Base-by-base conservation (phyloP, 345 rosid species). In the Streptanthus diversifolius region DNA sequence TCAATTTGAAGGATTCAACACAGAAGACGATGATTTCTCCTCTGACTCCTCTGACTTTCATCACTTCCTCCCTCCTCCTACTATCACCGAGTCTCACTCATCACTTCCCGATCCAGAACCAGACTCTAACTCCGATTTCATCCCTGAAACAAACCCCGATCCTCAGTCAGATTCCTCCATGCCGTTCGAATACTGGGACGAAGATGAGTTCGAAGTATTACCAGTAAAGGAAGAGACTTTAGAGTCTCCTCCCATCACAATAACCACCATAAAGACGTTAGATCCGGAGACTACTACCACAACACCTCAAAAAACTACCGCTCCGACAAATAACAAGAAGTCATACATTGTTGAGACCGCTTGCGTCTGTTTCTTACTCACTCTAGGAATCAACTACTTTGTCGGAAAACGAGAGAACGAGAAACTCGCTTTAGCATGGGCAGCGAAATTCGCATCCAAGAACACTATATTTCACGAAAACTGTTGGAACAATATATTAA, bases 171-270 rank as follows among this genome's bases (percentile, higher is more conserved):
- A 30, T 40, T 45, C 87, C 4, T 36, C 84, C 3, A 51, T 78
- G 5, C 37, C 87, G 19, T 86, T 92, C 51, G 95, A 86, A 5
- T 84, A 80, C 62, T 90, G 95, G 96, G 95, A 92, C 49, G 98
- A 92, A 68, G 98, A 92, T 51, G 98, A 90, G 73, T 90, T 90
- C 79, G 97, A 90, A 71, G 98, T 96, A 21, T 77, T 93, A 4
- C 98, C 98, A 10, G 21, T 60, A 2, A 76, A 82, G 22, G 51
- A 73, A 11, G 68, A 55, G 5, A 67, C 81, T 4, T 37, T 30
- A 1, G 84, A 82, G 7, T 32, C 80, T 32, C 63, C 74, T 0
- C 18, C 56, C 55, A 33, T 39, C 52, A 13, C 83, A 8, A 80
- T 85, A 58, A 73, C 75, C 52, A 64, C 82, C 39, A 29, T 81